Percentiles rank a stretch among this genome's conserved stretches.
Evolutionary conservation across 2,329 filamentous ascomycete species (phyloP).

Genomic region (Aspergillus niger): DNA sequence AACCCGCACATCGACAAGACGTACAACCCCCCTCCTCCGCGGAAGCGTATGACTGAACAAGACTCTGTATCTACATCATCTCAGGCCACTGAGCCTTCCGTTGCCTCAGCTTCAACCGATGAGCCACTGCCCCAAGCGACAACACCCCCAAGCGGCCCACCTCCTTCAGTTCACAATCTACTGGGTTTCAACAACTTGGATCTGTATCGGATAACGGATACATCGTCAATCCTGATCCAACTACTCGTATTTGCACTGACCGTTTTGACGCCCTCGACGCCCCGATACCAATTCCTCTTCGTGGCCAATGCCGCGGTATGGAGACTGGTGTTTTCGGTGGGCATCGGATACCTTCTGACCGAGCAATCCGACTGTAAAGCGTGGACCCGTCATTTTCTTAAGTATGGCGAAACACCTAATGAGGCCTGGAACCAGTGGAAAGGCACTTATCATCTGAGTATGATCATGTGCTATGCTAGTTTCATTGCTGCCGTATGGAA

Average conservation of each 20-base stretch:
- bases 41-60: constrained; percentile 50
- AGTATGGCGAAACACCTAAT: constrained; percentile 84
- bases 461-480: constrained; percentile 83
- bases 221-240: constrained; percentile 74
- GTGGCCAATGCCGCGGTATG: constrained; percentile 76
- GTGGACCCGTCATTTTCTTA: constrained; percentile 97
- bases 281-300: constrained; percentile 74
- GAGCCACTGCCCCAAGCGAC: constrained; percentile 41
- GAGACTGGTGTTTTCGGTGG: constrained; percentile 89
- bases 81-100: constrained; percentile 36
- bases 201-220: constrained; percentile 82
- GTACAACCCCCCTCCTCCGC: constrained; percentile 84
- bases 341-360: constrained; percentile 81
- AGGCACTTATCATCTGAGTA: constrained; percentile 88
- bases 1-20: constrained; percentile 98
- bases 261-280: constrained; percentile 74
- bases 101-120: constrained; percentile 36
- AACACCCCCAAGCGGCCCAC: constrained; percentile 53
- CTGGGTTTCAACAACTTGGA: constrained; percentile 83
- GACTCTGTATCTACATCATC: constrained; percentile 31
- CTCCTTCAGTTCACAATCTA: constrained; percentile 76
- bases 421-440: constrained; percentile 99
- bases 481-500: constrained; percentile 95
- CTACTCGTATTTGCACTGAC: constrained; percentile 74
- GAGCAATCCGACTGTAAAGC: constrained; percentile 86